Evolutionary conservation across 805 yeast species (phyloP).

Genomic region (Wickerhamomyces chambardii): DNA sequence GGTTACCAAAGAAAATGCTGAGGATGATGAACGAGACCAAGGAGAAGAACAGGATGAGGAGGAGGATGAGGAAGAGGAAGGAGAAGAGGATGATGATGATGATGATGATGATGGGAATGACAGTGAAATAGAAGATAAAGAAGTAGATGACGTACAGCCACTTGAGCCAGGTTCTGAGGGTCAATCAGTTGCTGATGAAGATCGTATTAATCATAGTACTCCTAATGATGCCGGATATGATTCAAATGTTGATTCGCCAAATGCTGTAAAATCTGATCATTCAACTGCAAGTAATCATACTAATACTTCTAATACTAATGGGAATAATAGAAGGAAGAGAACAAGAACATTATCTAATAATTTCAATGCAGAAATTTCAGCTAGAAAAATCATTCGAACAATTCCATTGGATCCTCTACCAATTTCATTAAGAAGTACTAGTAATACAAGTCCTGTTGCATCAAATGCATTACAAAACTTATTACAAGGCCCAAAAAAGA

Average conservation of each 20-base stretch:
- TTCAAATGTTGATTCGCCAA: slow-evolving; percentile 18
- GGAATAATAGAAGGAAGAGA: slow-evolving; percentile 26
- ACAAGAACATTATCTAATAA: slow-evolving; percentile 44
- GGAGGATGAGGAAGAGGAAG: slow-evolving; percentile 15
- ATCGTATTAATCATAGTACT: slow-evolving; percentile 18
- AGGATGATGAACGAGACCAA: slow-evolving; percentile 12
- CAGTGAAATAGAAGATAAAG: slow-evolving; percentile 4
- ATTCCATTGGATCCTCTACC: slow-evolving; percentile 84
- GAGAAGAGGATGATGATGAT: slow-evolving; percentile 2
- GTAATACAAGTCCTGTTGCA: slow-evolving; percentile 9
- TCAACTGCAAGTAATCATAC: slow-evolving; percentile 20
- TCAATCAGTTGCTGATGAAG: slow-evolving; percentile 5
- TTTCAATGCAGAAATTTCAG: slow-evolving; percentile 59
- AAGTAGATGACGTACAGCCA: slow-evolving; percentile 14
- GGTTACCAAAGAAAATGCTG: too few species aligned
- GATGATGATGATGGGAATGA: slow-evolving; percentile 9
- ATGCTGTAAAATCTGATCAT: slow-evolving; percentile 17
- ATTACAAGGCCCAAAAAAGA: slow-evolving; percentile 6
- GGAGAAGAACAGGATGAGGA: slow-evolving; percentile 6
- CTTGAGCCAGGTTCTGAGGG: not conserved
- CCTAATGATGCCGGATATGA: slow-evolving; percentile 23
- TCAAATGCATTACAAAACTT: slow-evolving; percentile 1
- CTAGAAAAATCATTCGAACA: slow-evolving; percentile 66
- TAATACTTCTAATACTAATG: too few species aligned
- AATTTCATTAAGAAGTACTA: slow-evolving; percentile 24